Percentiles rank a stretch among this genome's conserved stretches.
These are phyloP conservation scores for Acacia acuminata DNA, from an alignment of 306 rosid genomes.

Conservation along the genomic window DNA sequence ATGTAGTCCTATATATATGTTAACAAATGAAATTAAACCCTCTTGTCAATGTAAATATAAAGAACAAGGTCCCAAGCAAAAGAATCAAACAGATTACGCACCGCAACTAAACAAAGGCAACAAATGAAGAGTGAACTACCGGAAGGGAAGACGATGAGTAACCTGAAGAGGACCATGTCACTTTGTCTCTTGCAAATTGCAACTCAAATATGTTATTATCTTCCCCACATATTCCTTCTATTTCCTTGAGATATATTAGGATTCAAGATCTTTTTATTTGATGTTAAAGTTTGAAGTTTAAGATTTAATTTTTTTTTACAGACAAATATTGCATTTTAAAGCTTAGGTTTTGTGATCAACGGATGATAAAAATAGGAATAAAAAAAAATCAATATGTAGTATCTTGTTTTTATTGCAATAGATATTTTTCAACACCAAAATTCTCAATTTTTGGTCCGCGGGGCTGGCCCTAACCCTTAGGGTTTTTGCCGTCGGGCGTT, in stretches of 20 bases:
- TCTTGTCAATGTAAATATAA: not conserved
- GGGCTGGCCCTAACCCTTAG: no score
- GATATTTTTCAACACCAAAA: not conserved
- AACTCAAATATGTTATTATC: not conserved
- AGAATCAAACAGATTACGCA: not conserved
- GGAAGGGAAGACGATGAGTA: no score
- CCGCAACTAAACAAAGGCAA: not conserved
- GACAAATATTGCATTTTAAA: not conserved
- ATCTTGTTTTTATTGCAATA: not conserved
- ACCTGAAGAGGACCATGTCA: not conserved
- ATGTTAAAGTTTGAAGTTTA: not conserved
- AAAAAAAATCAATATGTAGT: not conserved
- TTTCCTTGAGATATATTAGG: not conserved
- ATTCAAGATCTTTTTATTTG: not conserved
- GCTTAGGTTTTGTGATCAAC: not conserved
- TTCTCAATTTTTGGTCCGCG: no score
- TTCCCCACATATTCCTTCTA: not conserved
- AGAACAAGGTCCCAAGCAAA: not conserved
- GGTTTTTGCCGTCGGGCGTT: no score
- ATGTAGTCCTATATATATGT: no score
- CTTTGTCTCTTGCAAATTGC: not conserved
- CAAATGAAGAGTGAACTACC: not conserved
- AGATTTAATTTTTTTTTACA: no score
- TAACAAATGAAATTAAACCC: no score
- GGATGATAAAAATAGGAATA: not conserved